Percentiles rank a stretch among this genome's conserved stretches.
These are phyloP conservation scores for Manihot esculenta DNA, from an alignment of 441 rosid species.

Conservation along the genomic window DNA sequence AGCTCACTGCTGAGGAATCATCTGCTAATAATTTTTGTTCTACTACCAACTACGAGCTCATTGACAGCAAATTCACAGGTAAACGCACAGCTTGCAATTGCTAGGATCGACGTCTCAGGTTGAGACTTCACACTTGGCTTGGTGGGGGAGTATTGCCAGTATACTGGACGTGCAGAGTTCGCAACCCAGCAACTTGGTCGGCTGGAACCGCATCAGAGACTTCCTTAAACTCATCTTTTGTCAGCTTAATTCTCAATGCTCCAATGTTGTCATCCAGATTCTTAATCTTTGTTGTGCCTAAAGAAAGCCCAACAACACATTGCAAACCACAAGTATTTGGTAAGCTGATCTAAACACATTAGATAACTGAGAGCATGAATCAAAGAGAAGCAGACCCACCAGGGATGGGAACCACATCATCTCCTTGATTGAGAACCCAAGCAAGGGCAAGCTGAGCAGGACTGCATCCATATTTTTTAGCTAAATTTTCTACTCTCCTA, in stretches of 20 bases:
- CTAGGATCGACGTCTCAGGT: too few species aligned
- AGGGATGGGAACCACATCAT: conserved; percentile 51
- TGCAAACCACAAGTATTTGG: not conserved
- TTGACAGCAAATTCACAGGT: too few species aligned
- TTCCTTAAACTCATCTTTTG: conserved; percentile 9
- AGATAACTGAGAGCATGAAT: not conserved
- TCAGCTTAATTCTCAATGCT: conserved; percentile 6
- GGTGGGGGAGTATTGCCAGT: too few species aligned
- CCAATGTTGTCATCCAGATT: conserved; percentile 6
- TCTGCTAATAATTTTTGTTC: too few species aligned
- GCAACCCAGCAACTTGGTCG: not conserved
- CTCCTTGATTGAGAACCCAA: conserved; percentile 49
- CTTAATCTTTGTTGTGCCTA: conserved; percentile 18
- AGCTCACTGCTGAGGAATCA: too few species aligned
- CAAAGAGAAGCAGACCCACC: conserved; percentile 39
- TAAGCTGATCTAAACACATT: not conserved
- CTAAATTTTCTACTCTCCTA: not conserved
- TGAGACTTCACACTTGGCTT: too few species aligned
- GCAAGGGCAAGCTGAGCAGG: conserved; percentile 36
- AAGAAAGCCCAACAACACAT: not conserved
- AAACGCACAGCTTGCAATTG: too few species aligned
- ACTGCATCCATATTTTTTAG: not conserved
- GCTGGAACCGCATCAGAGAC: conserved; percentile 1
- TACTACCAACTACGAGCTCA: too few species aligned
- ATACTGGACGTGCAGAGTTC: too few species aligned